These are phyloP conservation scores for Aspergillus costaricaensis DNA, from an alignment of 2,329 filamentous ascomycete genomes.

Conservation along the genomic window DNA sequence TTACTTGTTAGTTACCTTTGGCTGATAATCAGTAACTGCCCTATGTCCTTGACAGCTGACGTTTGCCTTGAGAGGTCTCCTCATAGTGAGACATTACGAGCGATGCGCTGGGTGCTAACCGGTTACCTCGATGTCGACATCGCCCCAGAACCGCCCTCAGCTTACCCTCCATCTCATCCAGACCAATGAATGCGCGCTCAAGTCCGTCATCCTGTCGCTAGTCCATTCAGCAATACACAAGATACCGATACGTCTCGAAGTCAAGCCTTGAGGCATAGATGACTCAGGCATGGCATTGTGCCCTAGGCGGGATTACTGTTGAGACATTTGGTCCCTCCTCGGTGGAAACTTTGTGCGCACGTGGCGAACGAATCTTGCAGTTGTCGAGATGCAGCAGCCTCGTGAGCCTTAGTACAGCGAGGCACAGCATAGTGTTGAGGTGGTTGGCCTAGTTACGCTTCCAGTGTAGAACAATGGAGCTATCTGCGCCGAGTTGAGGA, in stretches of 20 bases:
- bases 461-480: no score
- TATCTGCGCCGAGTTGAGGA: no score
- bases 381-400: neutral
- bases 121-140: neutral
- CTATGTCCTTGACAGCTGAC: neutral
- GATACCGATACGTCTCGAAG: no score
- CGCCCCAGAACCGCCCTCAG: neutral
- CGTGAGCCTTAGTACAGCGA: neutral
- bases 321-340: no score
- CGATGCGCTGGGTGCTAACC: neutral
- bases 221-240: neutral
- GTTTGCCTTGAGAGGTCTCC: neutral
- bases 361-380: neutral
- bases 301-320: no score
- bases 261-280: no score
- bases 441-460: no score
- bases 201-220: neutral
- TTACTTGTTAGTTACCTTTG: neutral
- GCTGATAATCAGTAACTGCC: neutral
- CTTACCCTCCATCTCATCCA: neutral
- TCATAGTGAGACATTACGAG: neutral
- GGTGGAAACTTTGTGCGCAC: neutral
- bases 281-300: no score
- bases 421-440: neutral
- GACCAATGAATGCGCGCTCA: neutral